Evolutionary conservation across 495 filamentous ascomycete species (phyloP).

Genomic region (Chaetomium fimeti): DNA sequence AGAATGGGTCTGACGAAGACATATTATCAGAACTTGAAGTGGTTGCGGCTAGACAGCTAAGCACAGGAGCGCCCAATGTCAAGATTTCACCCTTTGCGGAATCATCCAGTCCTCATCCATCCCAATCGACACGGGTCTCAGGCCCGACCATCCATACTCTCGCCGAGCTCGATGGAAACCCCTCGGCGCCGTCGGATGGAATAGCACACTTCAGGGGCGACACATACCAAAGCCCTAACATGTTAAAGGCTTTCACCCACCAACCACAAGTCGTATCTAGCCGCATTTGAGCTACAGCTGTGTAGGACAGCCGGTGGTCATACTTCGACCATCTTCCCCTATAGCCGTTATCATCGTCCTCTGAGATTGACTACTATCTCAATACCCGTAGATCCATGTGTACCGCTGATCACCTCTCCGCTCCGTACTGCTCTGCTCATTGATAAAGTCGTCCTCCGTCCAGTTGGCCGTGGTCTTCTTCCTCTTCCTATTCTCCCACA

Average conservation of each 20-base stretch:
- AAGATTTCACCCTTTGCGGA: neutral
- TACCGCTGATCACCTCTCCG: conserved; percentile 9
- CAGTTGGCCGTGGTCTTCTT: neutral
- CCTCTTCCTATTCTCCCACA: conserved; percentile 25
- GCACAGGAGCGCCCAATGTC: neutral
- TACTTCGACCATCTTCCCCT: too few species aligned
- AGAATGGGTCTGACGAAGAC: neutral
- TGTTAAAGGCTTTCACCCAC: too few species aligned
- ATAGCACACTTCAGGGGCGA: neutral
- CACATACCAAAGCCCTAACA: too few species aligned
- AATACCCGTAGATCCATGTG: conserved; percentile 5
- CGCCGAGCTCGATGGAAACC: neutral
- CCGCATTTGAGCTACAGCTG: too few species aligned
- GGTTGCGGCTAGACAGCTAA: neutral
- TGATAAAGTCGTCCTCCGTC: neutral
- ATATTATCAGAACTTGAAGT: neutral
- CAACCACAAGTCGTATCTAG: too few species aligned
- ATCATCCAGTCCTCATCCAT: neutral
- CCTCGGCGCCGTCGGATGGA: neutral
- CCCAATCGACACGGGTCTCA: neutral
- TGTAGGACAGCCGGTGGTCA: too few species aligned
- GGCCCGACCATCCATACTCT: too few species aligned
- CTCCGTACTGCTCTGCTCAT: neutral
- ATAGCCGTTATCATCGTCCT: too few species aligned
- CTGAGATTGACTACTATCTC: too few species aligned